Base-by-base conservation (phyloP, 176 grass and related monocot species). In the Oropetium thomaeum region DNA sequence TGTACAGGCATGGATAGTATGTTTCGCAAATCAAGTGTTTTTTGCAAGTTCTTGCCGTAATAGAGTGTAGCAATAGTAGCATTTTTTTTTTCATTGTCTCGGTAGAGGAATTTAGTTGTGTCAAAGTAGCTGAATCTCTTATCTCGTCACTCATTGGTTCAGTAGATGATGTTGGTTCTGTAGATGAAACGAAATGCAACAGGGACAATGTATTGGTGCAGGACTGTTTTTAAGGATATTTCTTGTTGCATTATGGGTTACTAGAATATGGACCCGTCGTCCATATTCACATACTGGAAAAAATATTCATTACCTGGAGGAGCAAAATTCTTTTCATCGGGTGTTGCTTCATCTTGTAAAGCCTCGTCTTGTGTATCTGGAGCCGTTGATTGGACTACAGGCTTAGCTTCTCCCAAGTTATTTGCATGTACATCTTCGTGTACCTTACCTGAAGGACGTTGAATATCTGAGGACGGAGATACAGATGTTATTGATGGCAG, bases 21-120 rank as follows among this genome's bases (percentile, higher is more conserved):
- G 12, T 53, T 58, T 61, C 57, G 80, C 26, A 28, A 53, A 48
- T 31, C 20, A 47, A 34, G 57, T 60, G 23, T 76, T 49, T 30
- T 68, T 53, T 70, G 73, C 10, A 8, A 61, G 35, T 53, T 65
- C 34, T 70, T 84, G 73, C 3, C 58, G 61, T 84, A 65, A 63
- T 71, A 34, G 49, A 29, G 45, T 71, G 28, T 11, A 39, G 64
- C 0, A 41, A 43, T 19, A 29, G 38, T n/a, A 60, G 15, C 12
- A 73, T 73, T 28, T 39, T 12, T 39, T 12, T 13, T 57, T 73
- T 52, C 33, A 8, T 42, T 70, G 55, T 27, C 15, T 69, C 31
- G 3, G 64, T 33, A 32, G 71, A 29, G 22, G 52, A 48, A 68
- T 38, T 13, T 49, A 65, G 39, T 37, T 22, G 40, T 12, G 30